Percentiles rank a stretch among this genome's conserved stretches.
Evolutionary conservation across 2,329 filamentous ascomycete species (phyloP).

Genomic region (Microdochium trichocladiopsis): DNA sequence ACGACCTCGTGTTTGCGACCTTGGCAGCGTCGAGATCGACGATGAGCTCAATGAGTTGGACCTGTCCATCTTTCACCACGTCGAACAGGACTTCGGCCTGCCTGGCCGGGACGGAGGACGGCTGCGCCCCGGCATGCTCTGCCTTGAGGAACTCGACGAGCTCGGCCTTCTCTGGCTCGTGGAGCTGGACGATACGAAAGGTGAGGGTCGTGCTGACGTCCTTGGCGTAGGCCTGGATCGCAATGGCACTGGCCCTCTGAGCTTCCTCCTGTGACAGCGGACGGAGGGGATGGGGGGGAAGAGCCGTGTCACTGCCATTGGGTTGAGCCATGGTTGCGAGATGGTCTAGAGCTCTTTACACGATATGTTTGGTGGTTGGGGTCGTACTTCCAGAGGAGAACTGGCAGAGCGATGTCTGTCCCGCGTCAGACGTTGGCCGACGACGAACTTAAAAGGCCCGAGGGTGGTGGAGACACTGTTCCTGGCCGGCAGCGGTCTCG

Average conservation of each 20-base stretch:
- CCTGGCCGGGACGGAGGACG: slow-evolving; percentile 22
- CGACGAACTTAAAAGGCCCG: too few relatives aligned
- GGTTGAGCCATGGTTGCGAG: too few relatives aligned
- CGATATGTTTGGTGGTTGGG: too few relatives aligned
- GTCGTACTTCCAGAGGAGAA: too few relatives aligned
- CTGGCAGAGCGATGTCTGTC: too few relatives aligned
- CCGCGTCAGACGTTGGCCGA: too few relatives aligned
- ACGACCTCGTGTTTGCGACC: slow-evolving; percentile 18
- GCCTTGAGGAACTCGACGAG: slow-evolving; percentile 16
- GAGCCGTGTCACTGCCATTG: not conserved
- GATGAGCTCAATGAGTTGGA: slow-evolving; percentile 26
- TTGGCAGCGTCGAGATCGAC: slow-evolving; percentile 27
- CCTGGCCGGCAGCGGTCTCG: too few relatives aligned
- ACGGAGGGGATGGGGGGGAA: slow-evolving; percentile 16
- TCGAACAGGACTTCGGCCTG: slow-evolving; percentile 39
- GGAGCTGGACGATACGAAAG: slow-evolving; percentile 17
- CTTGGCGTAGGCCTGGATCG: slow-evolving; percentile 13
- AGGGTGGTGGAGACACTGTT: too few relatives aligned
- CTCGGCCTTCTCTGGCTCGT: slow-evolving; percentile 19
- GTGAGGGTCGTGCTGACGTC: slow-evolving; percentile 11
- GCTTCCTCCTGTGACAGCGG: slow-evolving; percentile 18
- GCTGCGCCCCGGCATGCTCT: slow-evolving; percentile 16
- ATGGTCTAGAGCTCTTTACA: too few relatives aligned
- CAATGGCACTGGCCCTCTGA: slow-evolving; percentile 13
- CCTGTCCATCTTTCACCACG: slow-evolving; percentile 21